Percentiles rank a stretch among this genome's conserved stretches.
Conservation (phyloP, 1,284 basidiomycete genomes). For the Trametes polyzona region DNA sequence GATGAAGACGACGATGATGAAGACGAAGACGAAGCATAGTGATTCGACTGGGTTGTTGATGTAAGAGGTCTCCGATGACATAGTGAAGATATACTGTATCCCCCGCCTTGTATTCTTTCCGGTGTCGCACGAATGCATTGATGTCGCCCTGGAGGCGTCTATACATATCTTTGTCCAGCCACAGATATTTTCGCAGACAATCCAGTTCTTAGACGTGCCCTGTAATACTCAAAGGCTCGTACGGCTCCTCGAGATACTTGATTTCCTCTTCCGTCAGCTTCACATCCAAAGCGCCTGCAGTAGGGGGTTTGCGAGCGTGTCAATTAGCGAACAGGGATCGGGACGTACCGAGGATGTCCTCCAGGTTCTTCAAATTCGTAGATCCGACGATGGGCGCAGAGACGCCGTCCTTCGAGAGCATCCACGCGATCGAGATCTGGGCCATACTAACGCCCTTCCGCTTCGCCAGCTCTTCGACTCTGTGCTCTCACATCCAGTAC, state of each 20-base stretch:
- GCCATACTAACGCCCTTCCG: constrained; percentile 42
- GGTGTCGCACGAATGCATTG: background rate
- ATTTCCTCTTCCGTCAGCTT: constrained; percentile 25
- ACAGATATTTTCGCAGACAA: background rate
- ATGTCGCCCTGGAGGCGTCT: background rate
- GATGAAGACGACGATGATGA: background rate
- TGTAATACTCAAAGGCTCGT: constrained; percentile 19
- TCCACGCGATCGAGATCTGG: constrained; percentile 44
- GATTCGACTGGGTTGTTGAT: no score
- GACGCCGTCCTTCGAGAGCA: constrained; percentile 32
- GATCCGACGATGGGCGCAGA: constrained; percentile 45
- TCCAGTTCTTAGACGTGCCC: constrained; percentile 24
- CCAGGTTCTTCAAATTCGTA: constrained; percentile 39
- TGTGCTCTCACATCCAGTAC: background rate
- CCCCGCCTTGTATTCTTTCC: background rate
- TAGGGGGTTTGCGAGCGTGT: no score
- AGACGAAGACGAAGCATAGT: background rate
- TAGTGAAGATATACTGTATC: no score
- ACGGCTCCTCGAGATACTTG: constrained; percentile 28
- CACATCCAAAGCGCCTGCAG: constrained; percentile 19
- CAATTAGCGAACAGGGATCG: background rate
- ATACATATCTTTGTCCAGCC: background rate
- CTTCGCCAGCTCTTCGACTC: constrained; percentile 43
- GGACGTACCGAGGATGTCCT: constrained; percentile 36
- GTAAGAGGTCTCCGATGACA: no score